Conservation (phyloP, 2,329 filamentous ascomycete genomes). For the Botryosphaeria agaves region DNA sequence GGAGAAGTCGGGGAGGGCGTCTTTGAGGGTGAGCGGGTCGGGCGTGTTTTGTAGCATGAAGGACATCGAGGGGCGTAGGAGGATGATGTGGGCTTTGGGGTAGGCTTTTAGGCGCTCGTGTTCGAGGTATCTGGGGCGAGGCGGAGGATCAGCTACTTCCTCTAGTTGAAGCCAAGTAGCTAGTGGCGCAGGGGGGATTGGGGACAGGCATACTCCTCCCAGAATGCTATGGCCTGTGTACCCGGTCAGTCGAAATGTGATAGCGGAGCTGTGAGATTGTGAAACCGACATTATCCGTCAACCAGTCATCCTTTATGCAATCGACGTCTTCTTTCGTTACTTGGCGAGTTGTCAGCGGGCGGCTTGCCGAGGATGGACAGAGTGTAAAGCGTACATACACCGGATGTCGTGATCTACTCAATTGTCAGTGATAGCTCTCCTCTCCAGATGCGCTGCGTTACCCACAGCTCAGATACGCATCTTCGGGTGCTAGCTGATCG, state of each 20-base stretch:
- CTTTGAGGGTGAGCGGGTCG: constrained; percentile 36
- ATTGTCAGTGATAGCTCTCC: constrained; percentile 10
- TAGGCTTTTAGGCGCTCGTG: constrained; percentile 68
- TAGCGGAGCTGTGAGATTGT: neutral
- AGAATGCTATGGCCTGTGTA: constrained; percentile 76
- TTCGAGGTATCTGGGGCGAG: constrained; percentile 52
- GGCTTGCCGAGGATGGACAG: neutral
- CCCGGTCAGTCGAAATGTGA: neutral
- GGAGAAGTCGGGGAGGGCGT: constrained; percentile 65
- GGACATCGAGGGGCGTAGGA: constrained; percentile 83
- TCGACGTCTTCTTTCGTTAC: constrained; percentile 84
- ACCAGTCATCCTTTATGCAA: constrained; percentile 79
- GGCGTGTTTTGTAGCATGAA: constrained; percentile 58
- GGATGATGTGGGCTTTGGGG: constrained; percentile 69
- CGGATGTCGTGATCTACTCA: constrained; percentile 45
- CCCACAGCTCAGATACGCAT: constrained; percentile 55
- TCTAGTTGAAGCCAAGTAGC: neutral
- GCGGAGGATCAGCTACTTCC: neutral
- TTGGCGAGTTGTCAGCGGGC: constrained; percentile 19
- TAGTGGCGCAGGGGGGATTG: neutral
- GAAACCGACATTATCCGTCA: constrained; percentile 76
- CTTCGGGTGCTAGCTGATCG: constrained; percentile 38
- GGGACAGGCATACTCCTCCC: constrained; percentile 60
- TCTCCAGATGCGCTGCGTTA: constrained; percentile 7
- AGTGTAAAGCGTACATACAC: constrained; percentile 28